A percentile compares a stretch with the other conserved stretches of the same genome.
Conservation (phyloP, 1,284 basidiomycete species). For the Ceratobasidium sp. region DNA sequence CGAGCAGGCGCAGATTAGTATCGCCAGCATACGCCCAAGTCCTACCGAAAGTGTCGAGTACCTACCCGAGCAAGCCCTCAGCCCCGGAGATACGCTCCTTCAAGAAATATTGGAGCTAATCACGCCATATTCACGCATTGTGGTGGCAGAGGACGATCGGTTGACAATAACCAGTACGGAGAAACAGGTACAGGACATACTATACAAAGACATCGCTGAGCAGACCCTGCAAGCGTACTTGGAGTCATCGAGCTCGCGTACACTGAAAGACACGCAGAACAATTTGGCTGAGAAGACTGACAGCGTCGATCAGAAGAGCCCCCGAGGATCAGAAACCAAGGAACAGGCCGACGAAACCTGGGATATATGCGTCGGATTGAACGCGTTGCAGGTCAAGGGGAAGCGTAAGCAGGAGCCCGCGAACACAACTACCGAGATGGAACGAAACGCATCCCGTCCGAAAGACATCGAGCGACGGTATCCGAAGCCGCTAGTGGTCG, state of each 20-base stretch:
- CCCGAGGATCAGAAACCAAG: background rate
- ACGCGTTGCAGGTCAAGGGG: too few species aligned
- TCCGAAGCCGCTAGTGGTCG: conserved; percentile 51
- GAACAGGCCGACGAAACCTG: background rate
- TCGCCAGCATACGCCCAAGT: conserved; percentile 1
- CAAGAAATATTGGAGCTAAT: background rate
- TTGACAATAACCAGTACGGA: background rate
- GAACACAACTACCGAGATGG: background rate
- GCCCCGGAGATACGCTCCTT: background rate
- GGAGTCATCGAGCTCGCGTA: background rate
- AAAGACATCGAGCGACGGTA: conserved; percentile 46
- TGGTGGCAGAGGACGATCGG: background rate
- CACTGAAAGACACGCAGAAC: conserved; percentile 40
- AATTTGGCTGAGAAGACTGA: background rate
- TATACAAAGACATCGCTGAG: background rate
- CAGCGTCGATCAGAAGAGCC: conserved; percentile 38
- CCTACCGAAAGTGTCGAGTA: too few species aligned
- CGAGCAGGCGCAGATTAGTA: background rate
- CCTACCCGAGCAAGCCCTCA: background rate
- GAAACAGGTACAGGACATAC: background rate
- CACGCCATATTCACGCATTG: background rate
- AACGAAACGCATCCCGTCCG: background rate
- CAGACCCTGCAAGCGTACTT: background rate
- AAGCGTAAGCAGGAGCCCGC: too few species aligned
- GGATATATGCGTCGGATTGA: too few species aligned